A percentile compares a stretch with the other conserved stretches of the same genome.
These are phyloP conservation scores for Capsicum chinense DNA, from an alignment of 257 asterid genomes.

Conservation along the genomic window DNA sequence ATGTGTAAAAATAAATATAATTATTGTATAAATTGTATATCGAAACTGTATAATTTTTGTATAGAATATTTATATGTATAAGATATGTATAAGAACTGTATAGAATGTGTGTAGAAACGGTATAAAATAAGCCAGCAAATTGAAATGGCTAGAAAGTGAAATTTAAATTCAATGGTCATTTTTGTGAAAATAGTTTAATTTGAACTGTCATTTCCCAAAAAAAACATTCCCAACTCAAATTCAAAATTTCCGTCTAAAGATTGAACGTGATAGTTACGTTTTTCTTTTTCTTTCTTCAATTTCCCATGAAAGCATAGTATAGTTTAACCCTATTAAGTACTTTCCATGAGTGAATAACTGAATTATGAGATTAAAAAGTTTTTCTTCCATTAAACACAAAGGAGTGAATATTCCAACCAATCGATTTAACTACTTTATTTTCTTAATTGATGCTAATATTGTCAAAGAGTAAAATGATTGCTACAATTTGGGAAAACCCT, in stretches of 20 bases:
- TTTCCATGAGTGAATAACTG: neutral
- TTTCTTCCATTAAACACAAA: neutral
- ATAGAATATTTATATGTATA: too few relatives aligned
- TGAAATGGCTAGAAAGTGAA: too few relatives aligned
- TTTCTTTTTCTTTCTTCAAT: neutral
- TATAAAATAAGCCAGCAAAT: too few relatives aligned
- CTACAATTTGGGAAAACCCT: neutral
- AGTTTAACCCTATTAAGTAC: neutral
- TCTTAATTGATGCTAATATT: neutral
- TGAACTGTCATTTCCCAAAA: too few relatives aligned
- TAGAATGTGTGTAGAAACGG: too few relatives aligned
- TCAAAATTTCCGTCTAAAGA: too few relatives aligned
- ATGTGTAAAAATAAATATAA: too few relatives aligned
- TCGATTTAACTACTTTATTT: neutral
- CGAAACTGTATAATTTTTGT: too few relatives aligned
- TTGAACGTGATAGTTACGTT: neutral
- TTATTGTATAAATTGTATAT: too few relatives aligned
- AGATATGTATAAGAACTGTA: too few relatives aligned
- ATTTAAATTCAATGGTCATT: too few relatives aligned
- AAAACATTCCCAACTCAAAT: too few relatives aligned
- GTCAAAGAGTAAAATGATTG: constrained; percentile 20
- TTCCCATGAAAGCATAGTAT: neutral
- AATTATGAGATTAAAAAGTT: neutral
- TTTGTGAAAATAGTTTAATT: neutral
- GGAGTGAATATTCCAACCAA: neutral